Conservation (phyloP, 2,329 filamentous ascomycete genomes). For the Pseudogymnoascus sp. region DNA sequence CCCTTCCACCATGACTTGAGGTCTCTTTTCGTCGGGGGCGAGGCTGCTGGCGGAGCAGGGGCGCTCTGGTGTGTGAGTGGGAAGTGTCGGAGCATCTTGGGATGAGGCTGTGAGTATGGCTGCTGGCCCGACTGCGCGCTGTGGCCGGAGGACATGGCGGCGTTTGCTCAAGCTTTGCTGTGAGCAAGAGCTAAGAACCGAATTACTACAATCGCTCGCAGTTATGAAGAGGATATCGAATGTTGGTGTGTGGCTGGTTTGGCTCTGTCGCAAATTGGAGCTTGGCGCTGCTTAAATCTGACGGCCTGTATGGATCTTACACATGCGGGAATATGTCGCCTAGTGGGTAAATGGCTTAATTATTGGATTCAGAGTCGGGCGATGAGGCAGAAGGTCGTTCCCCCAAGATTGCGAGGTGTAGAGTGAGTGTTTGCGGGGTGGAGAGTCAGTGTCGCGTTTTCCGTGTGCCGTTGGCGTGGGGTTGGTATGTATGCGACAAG, state of each 20-base stretch:
- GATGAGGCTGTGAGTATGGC: not conserved
- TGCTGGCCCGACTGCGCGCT: not conserved
- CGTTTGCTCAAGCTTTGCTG: slow-evolving; percentile 4
- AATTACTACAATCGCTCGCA: not conserved
- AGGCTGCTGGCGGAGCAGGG: slow-evolving; percentile 36
- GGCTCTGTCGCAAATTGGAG: not conserved
- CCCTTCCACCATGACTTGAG: slow-evolving; percentile 96
- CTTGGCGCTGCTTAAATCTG: not conserved
- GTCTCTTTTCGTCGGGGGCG: slow-evolving; percentile 77
- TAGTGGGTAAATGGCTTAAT: not conserved
- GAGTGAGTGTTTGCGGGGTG: not conserved
- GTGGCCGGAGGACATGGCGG: not conserved
- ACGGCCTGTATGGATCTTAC: not conserved
- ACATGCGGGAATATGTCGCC: not conserved
- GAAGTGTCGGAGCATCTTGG: not conserved
- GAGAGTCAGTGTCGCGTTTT: slow-evolving; percentile 7
- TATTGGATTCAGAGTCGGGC: not conserved
- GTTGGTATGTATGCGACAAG: not conserved
- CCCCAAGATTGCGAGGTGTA: not conserved
- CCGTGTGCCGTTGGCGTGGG: not conserved
- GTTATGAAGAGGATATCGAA: not conserved
- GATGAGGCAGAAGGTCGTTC: not conserved
- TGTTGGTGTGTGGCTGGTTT: not conserved
- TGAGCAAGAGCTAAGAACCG: not conserved
- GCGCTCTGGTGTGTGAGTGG: not conserved